phyloP scores from a whole-genome alignment of 1,284 basidiomycete species.

The Mycosarcoma maydis region DNA sequence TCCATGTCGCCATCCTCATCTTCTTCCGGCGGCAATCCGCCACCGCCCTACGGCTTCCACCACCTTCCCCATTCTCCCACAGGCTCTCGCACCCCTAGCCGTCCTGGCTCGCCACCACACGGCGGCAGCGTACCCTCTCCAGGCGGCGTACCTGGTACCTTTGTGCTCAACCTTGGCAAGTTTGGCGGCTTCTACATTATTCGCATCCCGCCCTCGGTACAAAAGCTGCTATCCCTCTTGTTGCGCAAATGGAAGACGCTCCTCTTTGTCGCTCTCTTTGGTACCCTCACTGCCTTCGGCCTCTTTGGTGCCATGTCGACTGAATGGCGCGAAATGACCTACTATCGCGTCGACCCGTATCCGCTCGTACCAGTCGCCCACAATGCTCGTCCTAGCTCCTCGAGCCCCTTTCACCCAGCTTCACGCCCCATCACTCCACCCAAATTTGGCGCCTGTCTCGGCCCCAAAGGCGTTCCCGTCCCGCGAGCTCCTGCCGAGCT shows the following conservation, averaged over 20 bases:
- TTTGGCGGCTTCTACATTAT: slow-evolving; percentile 60
- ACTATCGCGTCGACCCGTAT: slow-evolving; percentile 64
- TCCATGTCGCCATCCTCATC: slow-evolving; percentile 57
- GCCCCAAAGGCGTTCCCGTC: slow-evolving; percentile 54
- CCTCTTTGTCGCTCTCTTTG: slow-evolving; percentile 53
- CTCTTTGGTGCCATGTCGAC: slow-evolving; percentile 64
- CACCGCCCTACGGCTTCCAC: slow-evolving; percentile 61
- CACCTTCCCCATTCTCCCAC: slow-evolving; percentile 58
- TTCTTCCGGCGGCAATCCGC: slow-evolving; percentile 53
- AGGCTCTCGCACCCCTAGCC: slow-evolving; percentile 49
- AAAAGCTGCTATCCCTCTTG: slow-evolving; percentile 47
- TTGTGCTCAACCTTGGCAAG: slow-evolving; percentile 57
- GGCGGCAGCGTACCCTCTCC: slow-evolving; percentile 53
- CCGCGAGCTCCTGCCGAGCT: slow-evolving; percentile 54
- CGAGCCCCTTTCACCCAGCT: slow-evolving; percentile 43
- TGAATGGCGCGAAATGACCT: slow-evolving; percentile 66
- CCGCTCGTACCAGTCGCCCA: slow-evolving; percentile 48
- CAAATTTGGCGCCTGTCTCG: slow-evolving; percentile 57
- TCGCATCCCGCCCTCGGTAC: slow-evolving; percentile 46
- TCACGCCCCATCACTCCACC: slow-evolving; percentile 54
- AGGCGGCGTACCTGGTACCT: slow-evolving; percentile 50
- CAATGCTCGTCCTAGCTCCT: slow-evolving; percentile 15
- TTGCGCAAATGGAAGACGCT: slow-evolving; percentile 64
- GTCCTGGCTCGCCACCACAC: slow-evolving; percentile 57
- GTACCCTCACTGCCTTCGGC: slow-evolving; percentile 54